A percentile compares a stretch with the other conserved stretches of the same genome.
phyloP scores from a whole-genome alignment of 371 early-diverging fungal genomes.

The Umbelopsis sp. region DNA sequence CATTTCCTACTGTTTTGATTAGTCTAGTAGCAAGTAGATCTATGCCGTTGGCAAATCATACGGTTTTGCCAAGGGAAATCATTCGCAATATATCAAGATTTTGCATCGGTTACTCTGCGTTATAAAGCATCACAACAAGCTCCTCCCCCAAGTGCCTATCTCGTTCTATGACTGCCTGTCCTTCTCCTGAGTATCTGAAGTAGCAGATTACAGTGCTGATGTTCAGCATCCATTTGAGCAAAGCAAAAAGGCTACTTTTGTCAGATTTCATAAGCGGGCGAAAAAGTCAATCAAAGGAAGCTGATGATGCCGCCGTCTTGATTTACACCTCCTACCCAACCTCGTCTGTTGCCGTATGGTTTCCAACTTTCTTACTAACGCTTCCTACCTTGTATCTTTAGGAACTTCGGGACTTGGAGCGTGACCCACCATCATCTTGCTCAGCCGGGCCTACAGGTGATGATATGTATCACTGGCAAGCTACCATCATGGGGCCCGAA shows the following conservation, averaged over 20 bases:
- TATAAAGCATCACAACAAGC: slow-evolving; percentile 2
- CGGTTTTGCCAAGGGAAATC: not conserved
- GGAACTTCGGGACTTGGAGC: slow-evolving; percentile 95
- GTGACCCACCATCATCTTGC: slow-evolving; percentile 95
- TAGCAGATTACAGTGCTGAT: too few species aligned
- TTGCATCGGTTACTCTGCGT: not conserved
- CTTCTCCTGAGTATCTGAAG: too few species aligned
- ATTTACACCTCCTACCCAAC: not conserved
- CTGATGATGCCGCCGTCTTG: too few species aligned
- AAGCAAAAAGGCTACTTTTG: too few species aligned
- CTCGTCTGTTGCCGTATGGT: slow-evolving; percentile 14
- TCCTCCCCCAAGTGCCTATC: not conserved
- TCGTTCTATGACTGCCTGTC: not conserved
- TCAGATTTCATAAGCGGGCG: too few species aligned
- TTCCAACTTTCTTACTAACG: too few species aligned
- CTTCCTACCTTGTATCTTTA: slow-evolving; percentile 31
- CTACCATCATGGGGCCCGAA: slow-evolving; percentile 95
- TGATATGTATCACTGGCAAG: slow-evolving; percentile 93
- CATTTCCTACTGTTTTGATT: not conserved
- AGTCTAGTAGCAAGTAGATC: slow-evolving; percentile 7
- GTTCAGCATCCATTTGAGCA: too few species aligned
- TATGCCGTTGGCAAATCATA: not conserved
- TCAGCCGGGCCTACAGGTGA: slow-evolving; percentile 93
- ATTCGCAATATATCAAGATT: not conserved
- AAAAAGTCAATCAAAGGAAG: too few species aligned